phyloP scores from a whole-genome alignment of 768 basidiomycete species.

The Boletus rufocinnamomeus region DNA sequence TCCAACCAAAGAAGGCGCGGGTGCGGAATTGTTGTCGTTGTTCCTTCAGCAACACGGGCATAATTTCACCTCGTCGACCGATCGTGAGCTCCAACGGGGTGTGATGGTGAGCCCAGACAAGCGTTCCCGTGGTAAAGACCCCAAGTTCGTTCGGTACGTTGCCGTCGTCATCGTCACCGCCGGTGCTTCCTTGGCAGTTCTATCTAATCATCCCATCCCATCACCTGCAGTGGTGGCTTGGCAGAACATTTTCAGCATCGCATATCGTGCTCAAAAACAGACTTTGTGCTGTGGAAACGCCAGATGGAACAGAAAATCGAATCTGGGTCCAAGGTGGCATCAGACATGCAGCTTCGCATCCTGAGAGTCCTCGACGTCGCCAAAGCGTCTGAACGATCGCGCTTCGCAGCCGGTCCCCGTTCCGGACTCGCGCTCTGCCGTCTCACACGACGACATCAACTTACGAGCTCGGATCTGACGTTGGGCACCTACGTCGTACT shows the following conservation, averaged over 20 bases:
- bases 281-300: slow-evolving; percentile 53
- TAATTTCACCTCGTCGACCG: slow-evolving; percentile 38
- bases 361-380: slow-evolving; percentile 42
- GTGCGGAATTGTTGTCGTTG: slow-evolving; percentile 54
- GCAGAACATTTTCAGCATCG: slow-evolving; percentile 50
- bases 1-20: slow-evolving; percentile 49
- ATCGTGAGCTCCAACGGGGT: slow-evolving; percentile 48
- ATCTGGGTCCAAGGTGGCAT: slow-evolving; percentile 31
- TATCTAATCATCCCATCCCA: background rate
- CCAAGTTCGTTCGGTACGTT: slow-evolving; percentile 52
- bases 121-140: slow-evolving; percentile 42
- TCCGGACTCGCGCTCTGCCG: slow-evolving; percentile 48
- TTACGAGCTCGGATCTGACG: slow-evolving; percentile 18
- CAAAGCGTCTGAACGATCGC: slow-evolving; percentile 32
- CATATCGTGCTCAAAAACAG: slow-evolving; percentile 46
- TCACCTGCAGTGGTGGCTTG: slow-evolving; percentile 50
- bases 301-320: slow-evolving; percentile 44
- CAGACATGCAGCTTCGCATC: slow-evolving; percentile 48
- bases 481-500: slow-evolving; percentile 37
- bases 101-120: slow-evolving; percentile 63
- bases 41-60: slow-evolving; percentile 50
- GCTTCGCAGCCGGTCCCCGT: slow-evolving; percentile 28
- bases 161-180: background rate
- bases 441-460: slow-evolving; percentile 27
- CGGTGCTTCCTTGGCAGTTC: no score